phyloP scores from a whole-genome alignment of 176 grass and related monocot species.

The Avena insularis region DNA sequence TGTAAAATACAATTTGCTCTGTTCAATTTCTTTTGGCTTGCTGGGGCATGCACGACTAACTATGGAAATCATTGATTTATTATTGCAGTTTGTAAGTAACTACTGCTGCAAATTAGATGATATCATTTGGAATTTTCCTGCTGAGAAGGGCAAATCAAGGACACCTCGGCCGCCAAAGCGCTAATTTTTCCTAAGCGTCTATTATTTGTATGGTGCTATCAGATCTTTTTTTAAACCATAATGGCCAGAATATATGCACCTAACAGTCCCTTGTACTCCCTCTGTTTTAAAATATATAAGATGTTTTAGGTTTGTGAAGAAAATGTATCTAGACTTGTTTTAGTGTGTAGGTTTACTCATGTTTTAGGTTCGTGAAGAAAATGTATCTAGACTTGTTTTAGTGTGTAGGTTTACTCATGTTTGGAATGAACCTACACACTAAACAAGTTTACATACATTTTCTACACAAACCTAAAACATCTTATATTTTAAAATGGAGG shows the following conservation, averaged over 20 bases:
- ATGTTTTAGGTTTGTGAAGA: too few species aligned
- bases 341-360: too few species aligned
- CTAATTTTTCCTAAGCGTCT: conserved; percentile 1
- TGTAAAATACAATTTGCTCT: conserved; percentile 13
- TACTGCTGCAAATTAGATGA: conserved; percentile 90
- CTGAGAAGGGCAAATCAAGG: conserved; percentile 78
- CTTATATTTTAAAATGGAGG: too few species aligned
- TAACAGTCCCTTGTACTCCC: background rate
- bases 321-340: too few species aligned
- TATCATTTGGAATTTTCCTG: conserved; percentile 75
- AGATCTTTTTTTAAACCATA: background rate
- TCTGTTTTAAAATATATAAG: too few species aligned
- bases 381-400: too few species aligned
- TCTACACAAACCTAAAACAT: too few species aligned
- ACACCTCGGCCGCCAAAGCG: conserved; percentile 51
- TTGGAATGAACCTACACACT: too few species aligned
- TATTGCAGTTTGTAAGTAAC: conserved; percentile 75
- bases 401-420: too few species aligned
- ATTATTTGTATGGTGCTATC: conserved; percentile 12
- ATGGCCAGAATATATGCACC: conserved; percentile 16
- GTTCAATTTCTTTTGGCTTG: conserved; percentile 33
- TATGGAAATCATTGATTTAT: conserved; percentile 26
- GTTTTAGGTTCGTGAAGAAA: too few species aligned
- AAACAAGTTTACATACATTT: too few species aligned
- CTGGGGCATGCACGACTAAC: conserved; percentile 30